Conservation (phyloP, 352 stramenopile species). For the Phytophthora pluvialis region DNA sequence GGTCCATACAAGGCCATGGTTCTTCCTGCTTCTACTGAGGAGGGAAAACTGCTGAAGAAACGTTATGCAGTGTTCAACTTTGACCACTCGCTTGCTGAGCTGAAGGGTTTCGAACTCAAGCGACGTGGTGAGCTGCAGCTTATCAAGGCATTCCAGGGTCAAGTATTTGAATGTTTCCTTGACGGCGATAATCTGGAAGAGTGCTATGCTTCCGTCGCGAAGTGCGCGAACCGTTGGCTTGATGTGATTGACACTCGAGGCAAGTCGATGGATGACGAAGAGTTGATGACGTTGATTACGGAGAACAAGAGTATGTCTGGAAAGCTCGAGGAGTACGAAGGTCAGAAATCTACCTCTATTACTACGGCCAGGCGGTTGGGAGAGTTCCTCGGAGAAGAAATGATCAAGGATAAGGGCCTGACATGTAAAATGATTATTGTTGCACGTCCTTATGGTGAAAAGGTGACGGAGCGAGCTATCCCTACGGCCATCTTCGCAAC, state of each 20-base stretch:
- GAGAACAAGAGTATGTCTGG: slow-evolving; percentile 99
- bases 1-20: slow-evolving; percentile 99
- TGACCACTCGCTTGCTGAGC: slow-evolving; percentile 75
- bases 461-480: slow-evolving; percentile 98
- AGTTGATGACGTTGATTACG: slow-evolving; percentile 98
- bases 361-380: slow-evolving; percentile 97
- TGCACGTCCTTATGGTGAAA: slow-evolving; percentile 89
- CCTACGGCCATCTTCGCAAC: slow-evolving; percentile 98
- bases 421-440: slow-evolving; percentile 99
- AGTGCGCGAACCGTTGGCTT: slow-evolving; percentile 98
- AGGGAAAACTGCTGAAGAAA: slow-evolving; percentile 99
- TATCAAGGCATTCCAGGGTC: slow-evolving; percentile 99
- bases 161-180: slow-evolving; percentile 98
- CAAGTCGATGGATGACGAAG: slow-evolving; percentile 95
- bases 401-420: slow-evolving; percentile 98
- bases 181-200: slow-evolving; percentile 93
- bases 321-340: slow-evolving; percentile 96
- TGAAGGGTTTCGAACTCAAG: slow-evolving; percentile 98
- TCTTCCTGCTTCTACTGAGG: slow-evolving; percentile 97
- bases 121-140: slow-evolving; percentile 98
- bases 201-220: slow-evolving; percentile 97
- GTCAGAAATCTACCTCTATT: slow-evolving; percentile 97
- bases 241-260: slow-evolving; percentile 97
- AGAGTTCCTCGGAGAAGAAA: slow-evolving; percentile 98
- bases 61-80: slow-evolving; percentile 93